These are phyloP conservation scores for Phaeosphaeria sp. DNA, from an alignment of 2,329 filamentous ascomycete species.

Conservation along the genomic window DNA sequence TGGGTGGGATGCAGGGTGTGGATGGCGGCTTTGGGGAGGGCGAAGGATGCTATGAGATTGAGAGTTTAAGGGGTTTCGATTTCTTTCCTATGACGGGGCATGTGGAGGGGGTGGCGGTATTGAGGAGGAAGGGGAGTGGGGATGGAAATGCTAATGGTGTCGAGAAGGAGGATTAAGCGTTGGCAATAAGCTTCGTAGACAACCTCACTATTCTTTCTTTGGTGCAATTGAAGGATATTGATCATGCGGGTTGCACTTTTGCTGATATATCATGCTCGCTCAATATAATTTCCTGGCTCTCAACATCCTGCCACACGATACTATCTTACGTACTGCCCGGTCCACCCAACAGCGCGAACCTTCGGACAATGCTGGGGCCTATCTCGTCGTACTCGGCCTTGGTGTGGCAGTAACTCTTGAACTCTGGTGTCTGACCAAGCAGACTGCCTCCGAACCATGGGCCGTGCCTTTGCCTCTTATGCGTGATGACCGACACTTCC, in stretches of 20 bases:
- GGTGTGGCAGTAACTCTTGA: conserved; percentile 96
- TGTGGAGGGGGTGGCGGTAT: conserved; percentile 69
- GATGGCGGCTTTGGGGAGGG: conserved; percentile 45
- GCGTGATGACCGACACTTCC: conserved; percentile 95
- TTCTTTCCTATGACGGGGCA: conserved; percentile 90
- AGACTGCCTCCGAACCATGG: conserved; percentile 98
- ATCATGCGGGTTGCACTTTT: conserved; percentile 17
- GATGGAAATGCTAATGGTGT: neutral
- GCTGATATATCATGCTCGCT: conserved; percentile 22
- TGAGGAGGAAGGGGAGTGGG: conserved; percentile 52
- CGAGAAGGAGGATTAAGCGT: neutral
- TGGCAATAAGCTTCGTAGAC: neutral
- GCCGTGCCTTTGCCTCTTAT: conserved; percentile 96
- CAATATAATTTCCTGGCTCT: conserved; percentile 15
- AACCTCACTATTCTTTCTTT: neutral
- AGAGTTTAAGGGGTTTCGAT: conserved; percentile 91
- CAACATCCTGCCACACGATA: conserved; percentile 7
- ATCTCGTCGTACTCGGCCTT: conserved; percentile 82
- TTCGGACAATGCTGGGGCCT: conserved; percentile 91
- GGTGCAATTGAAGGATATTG: neutral
- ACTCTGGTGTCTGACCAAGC: conserved; percentile 96
- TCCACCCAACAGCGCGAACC: conserved; percentile 91
- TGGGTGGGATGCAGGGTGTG: conserved; percentile 67
- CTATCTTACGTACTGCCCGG: conserved; percentile 75
- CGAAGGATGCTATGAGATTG: conserved; percentile 74